phyloP scores from a whole-genome alignment of 768 basidiomycete genomes.

The Pisolithus marmoratus region DNA sequence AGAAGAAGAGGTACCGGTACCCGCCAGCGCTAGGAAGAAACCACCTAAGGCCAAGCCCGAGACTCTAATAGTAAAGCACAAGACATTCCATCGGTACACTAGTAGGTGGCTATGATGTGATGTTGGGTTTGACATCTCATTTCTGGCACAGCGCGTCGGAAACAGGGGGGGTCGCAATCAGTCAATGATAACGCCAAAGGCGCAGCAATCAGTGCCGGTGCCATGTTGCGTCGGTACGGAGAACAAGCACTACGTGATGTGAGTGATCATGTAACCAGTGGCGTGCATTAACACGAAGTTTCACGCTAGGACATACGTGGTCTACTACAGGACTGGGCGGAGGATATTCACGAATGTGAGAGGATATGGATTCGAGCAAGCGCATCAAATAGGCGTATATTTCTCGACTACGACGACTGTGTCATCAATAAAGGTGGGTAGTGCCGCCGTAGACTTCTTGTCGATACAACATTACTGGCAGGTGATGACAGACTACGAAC shows the following conservation, averaged over 20 bases:
- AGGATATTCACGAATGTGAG: slow-evolving; percentile 83
- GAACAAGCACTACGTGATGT: slow-evolving; percentile 91
- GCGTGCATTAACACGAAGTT: background rate
- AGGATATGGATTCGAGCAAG: slow-evolving; percentile 90
- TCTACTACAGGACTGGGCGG: slow-evolving; percentile 78
- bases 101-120: slow-evolving; percentile 50
- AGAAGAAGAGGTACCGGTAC: slow-evolving; percentile 36
- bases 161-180: slow-evolving; percentile 95
- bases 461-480: slow-evolving; percentile 8
- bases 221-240: slow-evolving; percentile 88
- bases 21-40: slow-evolving; percentile 45
- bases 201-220: slow-evolving; percentile 90
- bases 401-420: slow-evolving; percentile 83
- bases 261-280: slow-evolving; percentile 17
- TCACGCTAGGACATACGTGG: slow-evolving; percentile 74
- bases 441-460: background rate
- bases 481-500: slow-evolving; percentile 76
- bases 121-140: slow-evolving; percentile 5
- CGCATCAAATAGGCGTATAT: slow-evolving; percentile 80
- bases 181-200: slow-evolving; percentile 91
- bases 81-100: slow-evolving; percentile 98
- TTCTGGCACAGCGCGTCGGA: slow-evolving; percentile 73
- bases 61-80: slow-evolving; percentile 78
- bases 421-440: slow-evolving; percentile 55
- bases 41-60: slow-evolving; percentile 66